Conservation (phyloP, 225 moss, liverwort and hornwort species). For the Pseudisothecium myosuroides region DNA sequence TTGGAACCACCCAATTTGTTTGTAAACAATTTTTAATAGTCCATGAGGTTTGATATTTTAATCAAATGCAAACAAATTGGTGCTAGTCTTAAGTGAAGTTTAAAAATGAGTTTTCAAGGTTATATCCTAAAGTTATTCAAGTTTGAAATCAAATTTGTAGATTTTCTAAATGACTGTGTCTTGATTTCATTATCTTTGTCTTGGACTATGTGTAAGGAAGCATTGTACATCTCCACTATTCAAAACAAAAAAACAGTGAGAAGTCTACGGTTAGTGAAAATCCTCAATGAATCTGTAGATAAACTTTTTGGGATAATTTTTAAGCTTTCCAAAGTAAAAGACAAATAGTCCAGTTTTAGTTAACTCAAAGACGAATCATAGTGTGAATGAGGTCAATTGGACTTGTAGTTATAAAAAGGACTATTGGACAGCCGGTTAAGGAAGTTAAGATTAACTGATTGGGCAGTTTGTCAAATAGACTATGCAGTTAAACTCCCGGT, state of each 20-base stretch:
- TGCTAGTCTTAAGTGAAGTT: not conserved
- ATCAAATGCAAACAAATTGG: not conserved
- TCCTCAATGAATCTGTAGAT: not conserved
- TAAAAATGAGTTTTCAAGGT: not conserved
- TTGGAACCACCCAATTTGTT: not conserved
- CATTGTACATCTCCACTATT: not conserved
- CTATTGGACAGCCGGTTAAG: too few species aligned
- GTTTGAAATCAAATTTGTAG: not conserved
- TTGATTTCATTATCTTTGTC: not conserved
- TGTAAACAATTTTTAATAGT: not conserved
- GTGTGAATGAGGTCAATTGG: too few species aligned
- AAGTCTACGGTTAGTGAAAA: not conserved
- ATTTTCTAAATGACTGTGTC: not conserved
- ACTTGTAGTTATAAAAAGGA: too few species aligned
- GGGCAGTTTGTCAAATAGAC: too few species aligned
- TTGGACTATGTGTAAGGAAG: not conserved
- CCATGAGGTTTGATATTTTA: not conserved
- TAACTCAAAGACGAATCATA: too few species aligned
- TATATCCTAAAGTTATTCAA: not conserved
- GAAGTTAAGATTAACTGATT: too few species aligned
- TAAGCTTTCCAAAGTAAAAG: too few species aligned
- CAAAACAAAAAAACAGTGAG: not conserved
- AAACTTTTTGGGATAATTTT: too few species aligned
- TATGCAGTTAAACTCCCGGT: too few species aligned
- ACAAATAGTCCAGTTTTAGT: too few species aligned